Evolutionary conservation across 345 rosid species (phyloP), one percentile per base, ranked within the genome.

Genomic region (Ailanthus altissimus): DNA sequence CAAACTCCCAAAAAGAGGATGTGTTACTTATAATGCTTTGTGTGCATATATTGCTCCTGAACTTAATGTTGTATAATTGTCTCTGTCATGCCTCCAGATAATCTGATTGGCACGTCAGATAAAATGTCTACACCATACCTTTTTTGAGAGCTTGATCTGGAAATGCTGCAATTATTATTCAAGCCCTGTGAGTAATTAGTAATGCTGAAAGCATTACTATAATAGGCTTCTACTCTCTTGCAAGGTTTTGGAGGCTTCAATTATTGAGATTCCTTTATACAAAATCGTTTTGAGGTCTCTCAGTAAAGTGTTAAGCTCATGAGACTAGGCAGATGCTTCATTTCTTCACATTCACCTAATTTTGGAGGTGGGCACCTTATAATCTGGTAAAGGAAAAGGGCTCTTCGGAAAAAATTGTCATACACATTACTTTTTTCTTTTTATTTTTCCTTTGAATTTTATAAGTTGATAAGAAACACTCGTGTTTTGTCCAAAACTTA

Each of bases 281-380:
- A n/a, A n/a, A n/a, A n/a, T n/a, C 23, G 15, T 20, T 21, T 21
- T 20, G 15, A 66, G 51, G 26, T 10, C 51, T 11, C 49, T 42
- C 50, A 42, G 25, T 64, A 40, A 38, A 63, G 67, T 38, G 23
- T 66, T 12, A 66, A 42, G 70, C 70, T 66, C 70, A 43, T 66
- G 70, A 43, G 70, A 42, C 3, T n/a, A n/a, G 70, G 53, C 16
- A 20, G 53, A 40, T 66, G 13, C 11, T 11, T 63, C 46, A 15
- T 62, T 63, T 9, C 21, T 36, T 63, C 46, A 16, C 23, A 38
- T 63, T 16, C 45, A 63, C 67, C 14, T 63, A 36, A 56, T 63
- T 63, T 63, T 63, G 67, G 7, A 32, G 67, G 21, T 62, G 67
- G 32, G 21, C 20, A 36, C 43, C 67, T 18, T 36, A 38, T 20